Conservation (phyloP, 2,329 filamentous ascomycete species). For the Nemania sp. region DNA sequence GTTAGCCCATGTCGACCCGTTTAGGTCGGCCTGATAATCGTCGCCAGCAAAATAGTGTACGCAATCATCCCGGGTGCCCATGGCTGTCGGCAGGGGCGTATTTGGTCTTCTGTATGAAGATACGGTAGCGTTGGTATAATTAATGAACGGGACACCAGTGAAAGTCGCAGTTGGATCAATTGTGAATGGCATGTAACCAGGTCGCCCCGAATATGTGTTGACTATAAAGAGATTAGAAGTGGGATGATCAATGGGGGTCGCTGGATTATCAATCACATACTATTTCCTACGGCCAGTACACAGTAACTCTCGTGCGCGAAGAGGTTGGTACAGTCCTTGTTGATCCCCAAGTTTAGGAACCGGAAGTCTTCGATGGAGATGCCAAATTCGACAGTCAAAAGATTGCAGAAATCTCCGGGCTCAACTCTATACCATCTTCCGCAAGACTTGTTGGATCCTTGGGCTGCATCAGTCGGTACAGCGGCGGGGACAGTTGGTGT, state of each 20-base stretch:
- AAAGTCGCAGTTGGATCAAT: background rate
- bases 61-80: background rate
- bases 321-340: conserved; percentile 10
- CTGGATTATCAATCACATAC: background rate
- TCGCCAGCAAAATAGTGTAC: background rate
- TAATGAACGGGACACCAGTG: background rate
- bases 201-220: background rate
- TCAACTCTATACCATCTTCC: background rate
- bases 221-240: background rate
- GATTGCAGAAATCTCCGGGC: conserved; percentile 3
- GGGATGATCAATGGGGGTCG: background rate
- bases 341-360: conserved; percentile 4
- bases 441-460: background rate
- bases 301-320: conserved; percentile 11
- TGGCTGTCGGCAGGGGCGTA: background rate
- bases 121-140: background rate
- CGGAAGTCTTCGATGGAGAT: conserved; percentile 1
- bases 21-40: background rate
- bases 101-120: no score
- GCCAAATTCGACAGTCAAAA: background rate
- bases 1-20: background rate
- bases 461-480: background rate
- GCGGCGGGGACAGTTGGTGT: background rate
- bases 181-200: background rate
- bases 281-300: background rate